Conservation (phyloP, 2,329 filamentous ascomycete species). For the Emydomyces testavorans region DNA sequence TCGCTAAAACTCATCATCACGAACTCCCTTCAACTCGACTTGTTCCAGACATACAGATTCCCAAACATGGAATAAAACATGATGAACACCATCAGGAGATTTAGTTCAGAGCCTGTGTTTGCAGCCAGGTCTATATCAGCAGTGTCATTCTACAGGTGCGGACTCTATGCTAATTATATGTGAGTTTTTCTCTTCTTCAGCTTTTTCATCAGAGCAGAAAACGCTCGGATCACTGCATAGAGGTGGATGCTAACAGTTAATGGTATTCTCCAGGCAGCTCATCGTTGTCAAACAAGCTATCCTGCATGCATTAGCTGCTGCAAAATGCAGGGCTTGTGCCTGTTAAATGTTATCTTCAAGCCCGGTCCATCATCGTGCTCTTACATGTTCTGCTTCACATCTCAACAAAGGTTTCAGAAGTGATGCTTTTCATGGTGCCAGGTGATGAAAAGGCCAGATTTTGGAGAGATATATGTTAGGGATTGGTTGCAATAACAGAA, state of each 20-base stretch:
- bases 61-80: slow-evolving; percentile 1
- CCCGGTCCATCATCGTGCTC: background rate
- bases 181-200: background rate
- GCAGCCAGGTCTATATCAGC: too few species aligned
- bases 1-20: too few species aligned
- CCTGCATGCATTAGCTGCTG: background rate
- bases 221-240: background rate
- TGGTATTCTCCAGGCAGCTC: background rate
- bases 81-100: background rate
- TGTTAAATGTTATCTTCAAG: background rate
- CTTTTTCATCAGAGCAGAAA: background rate
- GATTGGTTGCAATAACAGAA: background rate
- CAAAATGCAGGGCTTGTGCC: background rate
- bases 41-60: slow-evolving; percentile 10
- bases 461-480: background rate
- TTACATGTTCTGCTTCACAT: background rate
- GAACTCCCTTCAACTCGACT: background rate
- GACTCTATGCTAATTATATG: too few species aligned
- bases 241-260: background rate
- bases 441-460: background rate
- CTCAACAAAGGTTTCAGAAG: background rate
- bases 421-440: background rate
- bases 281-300: background rate
- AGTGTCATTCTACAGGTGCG: too few species aligned
- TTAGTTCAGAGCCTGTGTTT: too few species aligned